Conservation (phyloP, 2,329 filamentous ascomycete genomes). For the Trichophyton mentagrophytes region DNA sequence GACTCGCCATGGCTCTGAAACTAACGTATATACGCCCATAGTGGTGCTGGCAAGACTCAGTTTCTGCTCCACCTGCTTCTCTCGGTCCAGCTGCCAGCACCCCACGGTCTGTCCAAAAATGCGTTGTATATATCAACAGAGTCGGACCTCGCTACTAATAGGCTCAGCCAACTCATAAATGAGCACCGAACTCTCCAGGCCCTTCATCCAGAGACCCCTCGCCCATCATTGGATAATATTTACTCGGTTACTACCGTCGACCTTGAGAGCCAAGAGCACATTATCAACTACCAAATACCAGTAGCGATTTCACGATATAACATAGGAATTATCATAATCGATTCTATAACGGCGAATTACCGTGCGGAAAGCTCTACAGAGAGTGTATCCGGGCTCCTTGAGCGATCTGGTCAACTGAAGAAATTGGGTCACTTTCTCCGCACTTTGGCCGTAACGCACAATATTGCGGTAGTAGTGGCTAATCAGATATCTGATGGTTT, state of each 20-base stretch:
- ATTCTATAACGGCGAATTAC: constrained; percentile 92
- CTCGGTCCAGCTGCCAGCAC: constrained; percentile 65
- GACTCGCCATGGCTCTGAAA: neutral
- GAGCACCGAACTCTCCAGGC: constrained; percentile 49
- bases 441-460: constrained; percentile 58
- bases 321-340: constrained; percentile 71
- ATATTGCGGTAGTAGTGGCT: constrained; percentile 75
- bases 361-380: constrained; percentile 56
- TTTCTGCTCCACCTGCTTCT: constrained; percentile 76
- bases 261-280: constrained; percentile 89
- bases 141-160: constrained; percentile 65
- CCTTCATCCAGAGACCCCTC: constrained; percentile 26
- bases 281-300: constrained; percentile 82
- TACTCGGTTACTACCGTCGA: constrained; percentile 74
- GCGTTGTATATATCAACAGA: constrained; percentile 93
- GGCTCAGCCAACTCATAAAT: constrained; percentile 65
- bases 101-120: constrained; percentile 56
- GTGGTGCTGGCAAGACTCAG: constrained; percentile 88
- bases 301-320: constrained; percentile 64
- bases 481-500: constrained; percentile 96
- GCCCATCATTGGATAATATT: constrained; percentile 61
- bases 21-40: constrained; percentile 20
- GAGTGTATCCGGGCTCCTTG: constrained; percentile 48
- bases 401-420: constrained; percentile 62
- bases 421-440: constrained; percentile 62